Conservation (phyloP, 2,329 filamentous ascomycete genomes). For the Botrytis porri region DNA sequence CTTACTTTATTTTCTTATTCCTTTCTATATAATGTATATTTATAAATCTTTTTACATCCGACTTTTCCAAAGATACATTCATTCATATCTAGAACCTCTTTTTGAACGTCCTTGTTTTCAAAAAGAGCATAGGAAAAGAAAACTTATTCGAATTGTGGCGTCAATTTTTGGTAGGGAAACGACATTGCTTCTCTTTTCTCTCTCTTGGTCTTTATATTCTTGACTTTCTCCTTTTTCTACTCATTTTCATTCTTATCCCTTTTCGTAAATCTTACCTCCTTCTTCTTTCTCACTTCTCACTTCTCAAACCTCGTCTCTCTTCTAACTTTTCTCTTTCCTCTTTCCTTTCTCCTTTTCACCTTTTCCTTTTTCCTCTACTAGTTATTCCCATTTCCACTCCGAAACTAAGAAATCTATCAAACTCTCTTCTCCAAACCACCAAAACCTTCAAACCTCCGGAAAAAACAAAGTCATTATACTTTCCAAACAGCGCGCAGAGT, state of each 20-base stretch:
- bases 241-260: background rate
- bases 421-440: no score
- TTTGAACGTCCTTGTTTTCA: background rate
- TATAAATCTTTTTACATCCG: no score
- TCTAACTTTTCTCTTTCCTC: background rate
- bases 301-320: background rate
- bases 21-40: background rate
- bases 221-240: background rate
- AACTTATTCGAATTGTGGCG: background rate
- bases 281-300: background rate
- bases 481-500: no score
- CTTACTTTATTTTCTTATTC: background rate
- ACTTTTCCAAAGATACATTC: no score
- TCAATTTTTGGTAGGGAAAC: background rate
- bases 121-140: background rate
- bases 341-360: no score
- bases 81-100: background rate
- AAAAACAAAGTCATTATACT: no score
- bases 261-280: no score
- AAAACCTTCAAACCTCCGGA: no score
- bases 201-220: background rate
- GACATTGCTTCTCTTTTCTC: background rate
- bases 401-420: no score
- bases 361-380: no score
- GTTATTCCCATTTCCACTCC: no score